phyloP scores from a whole-genome alignment of 768 basidiomycete species.

The Cantharellus cinnabarinus region DNA sequence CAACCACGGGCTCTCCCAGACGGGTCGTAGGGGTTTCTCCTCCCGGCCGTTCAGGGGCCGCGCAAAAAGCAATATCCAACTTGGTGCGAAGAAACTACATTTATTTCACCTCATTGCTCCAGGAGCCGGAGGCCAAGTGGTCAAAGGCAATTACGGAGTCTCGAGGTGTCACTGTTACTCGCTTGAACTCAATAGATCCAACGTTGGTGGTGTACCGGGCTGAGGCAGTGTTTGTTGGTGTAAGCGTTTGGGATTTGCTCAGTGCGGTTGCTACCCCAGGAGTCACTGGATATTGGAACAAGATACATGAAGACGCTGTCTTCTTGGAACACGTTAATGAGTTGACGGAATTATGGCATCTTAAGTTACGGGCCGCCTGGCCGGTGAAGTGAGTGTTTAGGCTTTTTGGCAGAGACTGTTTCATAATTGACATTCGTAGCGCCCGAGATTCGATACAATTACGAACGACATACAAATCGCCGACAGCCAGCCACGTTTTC shows the following conservation, averaged over 20 bases:
- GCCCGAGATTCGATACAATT: slow-evolving; percentile 80
- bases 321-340: slow-evolving; percentile 80
- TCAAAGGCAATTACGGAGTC: slow-evolving; percentile 48
- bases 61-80: slow-evolving; percentile 67
- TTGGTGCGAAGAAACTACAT: slow-evolving; percentile 87
- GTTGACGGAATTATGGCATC: slow-evolving; percentile 82
- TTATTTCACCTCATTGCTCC: slow-evolving; percentile 89
- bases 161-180: slow-evolving; percentile 81
- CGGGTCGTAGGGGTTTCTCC: neutral
- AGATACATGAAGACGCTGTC: slow-evolving; percentile 66
- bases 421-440: slow-evolving; percentile 20
- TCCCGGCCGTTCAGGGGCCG: slow-evolving; percentile 26
- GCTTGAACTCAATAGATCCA: slow-evolving; percentile 91
- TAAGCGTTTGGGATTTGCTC: slow-evolving; percentile 88
- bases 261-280: slow-evolving; percentile 75
- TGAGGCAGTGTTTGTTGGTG: slow-evolving; percentile 91
- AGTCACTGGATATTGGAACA: slow-evolving; percentile 70
- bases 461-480: slow-evolving; percentile 93
- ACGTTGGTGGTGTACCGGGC: slow-evolving; percentile 91
- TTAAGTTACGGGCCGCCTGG: slow-evolving; percentile 82
- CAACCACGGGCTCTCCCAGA: neutral
- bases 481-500: slow-evolving; percentile 85
- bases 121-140: slow-evolving; percentile 98
- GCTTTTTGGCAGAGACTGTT: slow-evolving; percentile 1
- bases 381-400: slow-evolving; percentile 54